Percentiles rank a stretch among this genome's conserved stretches.
Evolutionary conservation across 345 rosid species (phyloP).

Genomic region (Salix viminalis): DNA sequence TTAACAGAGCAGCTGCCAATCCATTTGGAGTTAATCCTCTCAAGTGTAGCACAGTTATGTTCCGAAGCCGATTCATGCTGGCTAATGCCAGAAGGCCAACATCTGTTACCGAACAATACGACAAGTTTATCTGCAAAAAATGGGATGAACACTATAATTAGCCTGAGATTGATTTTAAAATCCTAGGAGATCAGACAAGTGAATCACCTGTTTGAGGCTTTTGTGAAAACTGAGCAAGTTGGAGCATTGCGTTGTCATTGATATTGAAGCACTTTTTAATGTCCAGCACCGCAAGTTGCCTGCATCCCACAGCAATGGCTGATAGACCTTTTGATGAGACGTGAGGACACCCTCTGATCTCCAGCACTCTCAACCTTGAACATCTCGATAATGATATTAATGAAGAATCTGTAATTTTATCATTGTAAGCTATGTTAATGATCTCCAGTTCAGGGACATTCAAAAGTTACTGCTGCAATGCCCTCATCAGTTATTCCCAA

Average conservation of each 20-base stretch:
- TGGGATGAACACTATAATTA: background rate
- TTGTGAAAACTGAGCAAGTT: constrained; percentile 63
- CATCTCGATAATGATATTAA: constrained; percentile 49
- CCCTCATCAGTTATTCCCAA: constrained; percentile 53
- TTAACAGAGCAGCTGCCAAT: constrained; percentile 52
- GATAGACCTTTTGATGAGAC: constrained; percentile 60
- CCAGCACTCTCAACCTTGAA: constrained; percentile 40
- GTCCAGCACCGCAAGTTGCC: constrained; percentile 56
- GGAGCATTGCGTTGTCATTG: constrained; percentile 57
- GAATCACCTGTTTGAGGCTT: constrained; percentile 56
- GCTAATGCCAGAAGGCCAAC: constrained; percentile 57
- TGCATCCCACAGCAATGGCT: constrained; percentile 59
- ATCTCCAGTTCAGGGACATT: constrained; percentile 50
- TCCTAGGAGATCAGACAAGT: background rate
- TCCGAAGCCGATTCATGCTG: constrained; percentile 58
- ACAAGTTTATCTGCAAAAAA: constrained; percentile 48
- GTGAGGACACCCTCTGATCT: constrained; percentile 58
- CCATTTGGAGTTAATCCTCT: constrained; percentile 51
- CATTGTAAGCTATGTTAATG: constrained; percentile 56
- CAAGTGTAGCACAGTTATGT: constrained; percentile 53
- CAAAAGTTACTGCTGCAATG: constrained; percentile 44
- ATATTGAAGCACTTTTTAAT: constrained; percentile 57
- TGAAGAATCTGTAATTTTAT: constrained; percentile 44
- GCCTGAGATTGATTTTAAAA: background rate
- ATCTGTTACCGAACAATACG: constrained; percentile 52